A percentile compares a stretch with the other conserved stretches of the same genome.
These are phyloP conservation scores for Heterobasidion occidentale DNA, from an alignment of 1,284 basidiomycete species.

Conservation along the genomic window DNA sequence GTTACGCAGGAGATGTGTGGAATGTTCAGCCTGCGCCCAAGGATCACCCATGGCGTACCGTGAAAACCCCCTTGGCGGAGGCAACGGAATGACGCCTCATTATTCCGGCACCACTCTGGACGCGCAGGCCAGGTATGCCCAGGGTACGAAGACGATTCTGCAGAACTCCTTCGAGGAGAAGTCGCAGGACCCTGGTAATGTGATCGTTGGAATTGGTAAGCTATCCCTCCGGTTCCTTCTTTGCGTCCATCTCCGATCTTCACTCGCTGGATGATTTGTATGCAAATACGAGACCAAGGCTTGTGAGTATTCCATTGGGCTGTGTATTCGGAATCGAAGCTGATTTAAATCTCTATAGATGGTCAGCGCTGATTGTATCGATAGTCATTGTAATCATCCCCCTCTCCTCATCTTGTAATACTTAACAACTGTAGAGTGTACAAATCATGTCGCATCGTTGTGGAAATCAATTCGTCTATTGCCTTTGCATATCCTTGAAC, in stretches of 20 bases:
- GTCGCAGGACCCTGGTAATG: slow-evolving; percentile 1
- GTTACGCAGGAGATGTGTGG: slow-evolving; percentile 67
- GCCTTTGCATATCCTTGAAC: too few relatives aligned
- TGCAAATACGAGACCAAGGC: slow-evolving; percentile 49
- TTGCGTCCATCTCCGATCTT: slow-evolving; percentile 28
- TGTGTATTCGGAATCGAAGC: not conserved
- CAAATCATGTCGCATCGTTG: too few relatives aligned
- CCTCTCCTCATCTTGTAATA: too few relatives aligned
- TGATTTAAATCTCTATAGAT: not conserved
- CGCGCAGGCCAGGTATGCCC: slow-evolving; percentile 85
- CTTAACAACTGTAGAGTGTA: too few relatives aligned
- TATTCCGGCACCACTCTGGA: slow-evolving; percentile 88
- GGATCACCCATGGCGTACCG: slow-evolving; percentile 82
- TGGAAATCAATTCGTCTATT: too few relatives aligned
- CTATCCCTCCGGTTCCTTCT: slow-evolving; percentile 52
- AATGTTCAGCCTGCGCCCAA: slow-evolving; percentile 79
- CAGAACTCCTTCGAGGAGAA: slow-evolving; percentile 1
- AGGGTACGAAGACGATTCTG: slow-evolving; percentile 67
- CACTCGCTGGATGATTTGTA: slow-evolving; percentile 49
- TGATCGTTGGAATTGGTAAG: slow-evolving; percentile 25
- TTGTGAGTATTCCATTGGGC: slow-evolving; percentile 33
- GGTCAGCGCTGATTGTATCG: not conserved
- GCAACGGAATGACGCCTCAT: slow-evolving; percentile 81
- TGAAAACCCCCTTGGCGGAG: slow-evolving; percentile 75
- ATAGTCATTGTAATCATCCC: not conserved